phyloP scores from a whole-genome alignment of 805 yeast genomes.

The Clavispora fructus region DNA sequence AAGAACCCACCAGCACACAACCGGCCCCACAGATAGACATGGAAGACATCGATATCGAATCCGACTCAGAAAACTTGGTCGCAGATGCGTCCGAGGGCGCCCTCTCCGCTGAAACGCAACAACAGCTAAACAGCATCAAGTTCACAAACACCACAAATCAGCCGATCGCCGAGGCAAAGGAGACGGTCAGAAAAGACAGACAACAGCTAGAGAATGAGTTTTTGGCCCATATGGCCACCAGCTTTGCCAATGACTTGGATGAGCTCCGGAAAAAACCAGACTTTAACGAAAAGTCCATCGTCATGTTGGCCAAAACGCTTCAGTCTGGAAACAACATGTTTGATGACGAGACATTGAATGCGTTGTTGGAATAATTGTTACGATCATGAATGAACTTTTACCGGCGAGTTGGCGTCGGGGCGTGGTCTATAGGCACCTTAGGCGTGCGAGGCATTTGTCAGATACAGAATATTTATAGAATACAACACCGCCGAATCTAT shows the following conservation, averaged over 20 bases:
- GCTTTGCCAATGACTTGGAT: constrained; percentile 59
- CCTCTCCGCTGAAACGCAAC: constrained; percentile 14
- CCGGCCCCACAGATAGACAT: constrained; percentile 10
- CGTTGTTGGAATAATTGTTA: constrained; percentile 10
- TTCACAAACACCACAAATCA: constrained; percentile 20
- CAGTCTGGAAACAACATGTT: constrained; percentile 57
- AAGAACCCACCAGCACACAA: not conserved
- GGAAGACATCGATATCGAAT: constrained; percentile 27
- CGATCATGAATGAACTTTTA: not conserved
- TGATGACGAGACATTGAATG: constrained; percentile 45
- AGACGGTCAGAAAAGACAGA: constrained; percentile 22
- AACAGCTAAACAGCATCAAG: constrained; percentile 18
- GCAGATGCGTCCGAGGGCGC: constrained; percentile 5
- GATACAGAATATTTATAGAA: not conserved
- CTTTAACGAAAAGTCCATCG: constrained; percentile 52
- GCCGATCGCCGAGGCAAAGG: constrained; percentile 16
- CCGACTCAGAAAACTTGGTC: constrained; percentile 17
- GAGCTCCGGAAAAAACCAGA: constrained; percentile 58
- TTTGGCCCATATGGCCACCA: constrained; percentile 49
- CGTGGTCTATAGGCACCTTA: not conserved
- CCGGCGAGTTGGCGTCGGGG: not conserved
- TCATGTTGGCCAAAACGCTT: constrained; percentile 50
- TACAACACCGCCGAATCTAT: not conserved
- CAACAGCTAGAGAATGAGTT: constrained; percentile 45
- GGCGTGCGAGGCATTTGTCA: not conserved